Evolutionary conservation across 2,329 filamentous ascomycete genomes (phyloP).

Genomic region (Botrytis paeoniae): DNA sequence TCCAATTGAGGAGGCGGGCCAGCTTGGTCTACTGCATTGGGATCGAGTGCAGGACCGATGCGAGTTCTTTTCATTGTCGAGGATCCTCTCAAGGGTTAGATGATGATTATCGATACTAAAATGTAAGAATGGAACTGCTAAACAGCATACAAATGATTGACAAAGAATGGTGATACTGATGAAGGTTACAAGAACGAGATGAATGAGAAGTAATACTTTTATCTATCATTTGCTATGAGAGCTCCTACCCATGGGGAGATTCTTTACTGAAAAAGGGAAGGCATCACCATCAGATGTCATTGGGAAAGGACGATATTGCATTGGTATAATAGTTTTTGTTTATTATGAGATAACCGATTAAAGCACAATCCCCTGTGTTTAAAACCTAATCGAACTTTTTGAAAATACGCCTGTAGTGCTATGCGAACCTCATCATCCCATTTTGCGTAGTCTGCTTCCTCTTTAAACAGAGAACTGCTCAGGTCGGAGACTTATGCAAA

Average conservation of each 20-base stretch:
- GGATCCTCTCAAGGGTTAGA: background rate
- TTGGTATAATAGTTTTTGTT: constrained; percentile 21
- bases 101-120: constrained; percentile 12
- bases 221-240: background rate
- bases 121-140: constrained; percentile 15
- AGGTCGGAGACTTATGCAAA: constrained; percentile 38
- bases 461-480: constrained; percentile 31
- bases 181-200: background rate
- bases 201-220: background rate
- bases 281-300: background rate
- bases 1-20: background rate
- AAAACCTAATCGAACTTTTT: constrained; percentile 34
- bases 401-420: constrained; percentile 36
- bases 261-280: background rate
- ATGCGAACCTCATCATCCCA: constrained; percentile 38
- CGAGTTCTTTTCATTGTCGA: constrained; percentile 29
- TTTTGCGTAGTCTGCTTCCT: constrained; percentile 33
- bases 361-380: constrained; percentile 12
- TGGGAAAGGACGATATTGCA: constrained; percentile 1
- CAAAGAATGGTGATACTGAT: constrained; percentile 9
- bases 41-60: constrained; percentile 21
- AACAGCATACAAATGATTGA: constrained; percentile 13
- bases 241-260: background rate
- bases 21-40: constrained; percentile 9
- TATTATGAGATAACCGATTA: constrained; percentile 20